Conservation (phyloP, 2,329 filamentous ascomycete genomes). For the Botrytis pseudocinerea region DNA sequence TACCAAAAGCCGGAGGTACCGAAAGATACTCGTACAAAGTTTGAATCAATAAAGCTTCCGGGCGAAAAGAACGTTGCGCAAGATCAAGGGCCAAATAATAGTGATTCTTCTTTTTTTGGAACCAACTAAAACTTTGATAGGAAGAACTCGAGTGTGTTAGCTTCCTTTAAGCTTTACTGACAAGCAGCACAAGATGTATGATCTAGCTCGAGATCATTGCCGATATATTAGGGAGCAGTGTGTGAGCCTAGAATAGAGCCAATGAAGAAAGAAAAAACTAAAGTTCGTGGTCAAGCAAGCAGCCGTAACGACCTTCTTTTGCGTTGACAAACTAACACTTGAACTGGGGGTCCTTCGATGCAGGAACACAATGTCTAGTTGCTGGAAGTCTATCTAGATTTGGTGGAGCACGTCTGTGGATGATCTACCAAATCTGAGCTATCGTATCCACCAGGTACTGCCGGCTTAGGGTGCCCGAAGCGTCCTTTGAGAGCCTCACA, state of each 20-base stretch:
- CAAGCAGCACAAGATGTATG: constrained; percentile 25
- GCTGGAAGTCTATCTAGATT: constrained; percentile 24
- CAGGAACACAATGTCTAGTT: constrained; percentile 23
- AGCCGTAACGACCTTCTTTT: constrained; percentile 23
- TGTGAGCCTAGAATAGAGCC: neutral
- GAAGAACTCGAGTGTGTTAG: constrained; percentile 27
- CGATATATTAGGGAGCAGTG: neutral
- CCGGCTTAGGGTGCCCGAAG: constrained; percentile 18
- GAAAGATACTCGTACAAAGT: constrained; percentile 30
- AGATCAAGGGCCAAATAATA: constrained; percentile 15
- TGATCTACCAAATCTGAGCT: constrained; percentile 25
- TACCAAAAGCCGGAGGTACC: constrained; percentile 31
- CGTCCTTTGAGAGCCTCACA: constrained; percentile 22
- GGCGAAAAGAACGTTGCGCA: constrained; percentile 29
- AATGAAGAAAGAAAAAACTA: neutral
- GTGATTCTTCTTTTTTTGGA: constrained; percentile 1
- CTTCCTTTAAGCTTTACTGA: constrained; percentile 32
- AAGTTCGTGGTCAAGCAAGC: constrained; percentile 22
- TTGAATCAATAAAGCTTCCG: constrained; percentile 29
- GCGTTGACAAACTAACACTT: constrained; percentile 22
- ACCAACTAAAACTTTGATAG: constrained; percentile 22
- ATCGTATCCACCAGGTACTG: constrained; percentile 26
- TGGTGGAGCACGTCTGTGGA: constrained; percentile 10
- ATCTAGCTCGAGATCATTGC: constrained; percentile 22
- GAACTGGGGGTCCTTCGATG: constrained; percentile 19